Evolutionary conservation across 805 yeast genomes (phyloP).

Genomic region (Clavispora fructus): DNA sequence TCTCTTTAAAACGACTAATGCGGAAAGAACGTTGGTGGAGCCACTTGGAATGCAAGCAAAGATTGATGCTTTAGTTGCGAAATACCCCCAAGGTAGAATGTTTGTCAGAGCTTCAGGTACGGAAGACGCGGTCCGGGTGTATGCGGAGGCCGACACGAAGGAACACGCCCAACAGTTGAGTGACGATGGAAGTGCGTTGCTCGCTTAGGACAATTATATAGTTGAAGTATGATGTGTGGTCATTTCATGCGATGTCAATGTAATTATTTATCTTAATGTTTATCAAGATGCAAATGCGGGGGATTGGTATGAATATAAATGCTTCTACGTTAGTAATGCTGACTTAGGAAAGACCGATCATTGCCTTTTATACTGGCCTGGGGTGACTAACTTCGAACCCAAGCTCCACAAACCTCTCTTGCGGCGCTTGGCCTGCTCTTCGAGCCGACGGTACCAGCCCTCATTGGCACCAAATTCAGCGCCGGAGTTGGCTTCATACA

Average conservation of each 20-base stretch:
- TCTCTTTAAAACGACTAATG: constrained; percentile 77
- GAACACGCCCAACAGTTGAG: constrained; percentile 28
- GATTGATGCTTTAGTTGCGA: constrained; percentile 61
- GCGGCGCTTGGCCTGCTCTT: constrained; percentile 50
- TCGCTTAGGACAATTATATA: constrained; percentile 8
- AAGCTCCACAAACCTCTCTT: constrained; percentile 69
- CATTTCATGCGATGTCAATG: too few relatives aligned
- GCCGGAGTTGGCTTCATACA: constrained; percentile 75
- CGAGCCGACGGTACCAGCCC: constrained; percentile 51
- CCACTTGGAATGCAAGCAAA: constrained; percentile 74
- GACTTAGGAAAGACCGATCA: not conserved
- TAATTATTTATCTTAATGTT: too few relatives aligned
- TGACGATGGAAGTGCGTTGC: constrained; percentile 22
- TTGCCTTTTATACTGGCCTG: constrained; percentile 67
- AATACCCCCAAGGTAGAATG: constrained; percentile 63
- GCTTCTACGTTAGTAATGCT: too few relatives aligned
- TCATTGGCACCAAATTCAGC: constrained; percentile 87
- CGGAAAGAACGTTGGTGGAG: constrained; percentile 73
- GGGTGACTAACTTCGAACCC: constrained; percentile 51
- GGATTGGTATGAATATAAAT: too few relatives aligned
- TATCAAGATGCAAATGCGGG: not conserved
- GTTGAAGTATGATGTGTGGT: too few relatives aligned
- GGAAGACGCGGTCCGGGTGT: constrained; percentile 94
- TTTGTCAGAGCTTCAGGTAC: constrained; percentile 98
- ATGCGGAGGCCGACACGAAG: constrained; percentile 71